Evolutionary conservation across 1,139 yeast genomes (phyloP), one percentile per base, ranked within the genome.

Genomic region (Blastobotrys apis): DNA sequence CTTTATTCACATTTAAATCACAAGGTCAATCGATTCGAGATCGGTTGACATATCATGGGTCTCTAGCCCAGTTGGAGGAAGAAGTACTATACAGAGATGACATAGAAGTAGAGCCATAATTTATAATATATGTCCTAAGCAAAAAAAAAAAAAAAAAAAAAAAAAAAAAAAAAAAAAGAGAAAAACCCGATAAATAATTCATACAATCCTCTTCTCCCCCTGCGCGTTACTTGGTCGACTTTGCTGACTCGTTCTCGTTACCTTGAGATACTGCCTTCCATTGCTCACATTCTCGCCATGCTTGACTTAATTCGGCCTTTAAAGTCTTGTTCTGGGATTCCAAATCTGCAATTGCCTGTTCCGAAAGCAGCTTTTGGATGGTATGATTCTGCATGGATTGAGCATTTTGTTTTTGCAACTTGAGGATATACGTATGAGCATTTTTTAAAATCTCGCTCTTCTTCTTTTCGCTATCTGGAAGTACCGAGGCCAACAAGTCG

Each of bases 351-450:
- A 88, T 84, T 5, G 92, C 90, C 66, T 92, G 97, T 62, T 90
- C 97, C 37, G 94, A 82, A 54, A 88, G 75, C 51, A 92, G 73
- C 68, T 88, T 90, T 63, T 90, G 97, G 60, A 90, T 74, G 4
- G 97, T 88, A 86, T 95, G 85, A 69, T 92, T 90, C 64, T 90
- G 96, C 58, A 86, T 82, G 60, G 85, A 84, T 57, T 82, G 81
- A 62, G 81, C 81, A 66, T 87, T 97, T 56, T 85, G 84, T 56
- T 84, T 95, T 66, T 88, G 86, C 60, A 92, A 75, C 66, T 92
- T 78, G 63, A 83, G 80, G 62, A 92, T 92, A 61, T 84, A 87
- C 59, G 87, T 96, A 34, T 86, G 92, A 2, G 95, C 95, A 49
- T 92, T 76, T 60, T 80, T 83, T 56, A 92, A 73, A 49, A 90